A percentile compares a stretch with the other conserved stretches of the same genome.
Conservation (phyloP, 2,329 filamentous ascomycete genomes). For the Aureobasidium sp. region DNA sequence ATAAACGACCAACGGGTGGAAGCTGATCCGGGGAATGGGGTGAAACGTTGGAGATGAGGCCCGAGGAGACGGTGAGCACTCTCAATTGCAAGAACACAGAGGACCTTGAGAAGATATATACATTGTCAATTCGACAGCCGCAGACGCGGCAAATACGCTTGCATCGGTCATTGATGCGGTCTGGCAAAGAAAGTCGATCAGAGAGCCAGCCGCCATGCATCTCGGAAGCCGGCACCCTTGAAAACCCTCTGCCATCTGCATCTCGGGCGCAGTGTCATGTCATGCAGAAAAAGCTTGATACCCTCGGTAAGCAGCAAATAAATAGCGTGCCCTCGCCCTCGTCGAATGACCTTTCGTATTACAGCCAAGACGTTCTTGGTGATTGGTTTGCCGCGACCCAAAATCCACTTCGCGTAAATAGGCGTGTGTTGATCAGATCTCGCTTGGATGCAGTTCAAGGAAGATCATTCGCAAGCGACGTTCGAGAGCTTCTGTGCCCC, state of each 20-base stretch:
- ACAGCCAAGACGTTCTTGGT: not conserved
- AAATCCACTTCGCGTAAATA: constrained; percentile 4
- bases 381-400: not conserved
- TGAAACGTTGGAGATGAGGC: not conserved
- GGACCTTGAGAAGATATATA: not conserved
- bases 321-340: constrained; percentile 1
- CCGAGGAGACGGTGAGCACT: not conserved
- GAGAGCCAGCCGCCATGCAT: constrained; percentile 6
- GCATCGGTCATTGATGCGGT: constrained; percentile 7
- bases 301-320: constrained; percentile 3
- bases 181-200: not conserved
- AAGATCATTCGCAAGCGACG: constrained; percentile 12
- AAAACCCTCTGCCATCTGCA: constrained; percentile 7
- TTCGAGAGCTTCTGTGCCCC: constrained; percentile 4
- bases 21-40: constrained; percentile 2
- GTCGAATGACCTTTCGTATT: constrained; percentile 8
- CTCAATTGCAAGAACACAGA: not conserved
- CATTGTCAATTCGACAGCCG: not conserved
- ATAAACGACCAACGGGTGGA: constrained; percentile 6
- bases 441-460: constrained; percentile 11
- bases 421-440: constrained; percentile 9
- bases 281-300: constrained; percentile 13
- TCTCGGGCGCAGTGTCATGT: not conserved
- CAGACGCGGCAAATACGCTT: not conserved
- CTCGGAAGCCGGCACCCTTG: constrained; percentile 8